Conservation (phyloP, 2,329 filamentous ascomycete genomes). For the Tolypocladium paradoxum region DNA sequence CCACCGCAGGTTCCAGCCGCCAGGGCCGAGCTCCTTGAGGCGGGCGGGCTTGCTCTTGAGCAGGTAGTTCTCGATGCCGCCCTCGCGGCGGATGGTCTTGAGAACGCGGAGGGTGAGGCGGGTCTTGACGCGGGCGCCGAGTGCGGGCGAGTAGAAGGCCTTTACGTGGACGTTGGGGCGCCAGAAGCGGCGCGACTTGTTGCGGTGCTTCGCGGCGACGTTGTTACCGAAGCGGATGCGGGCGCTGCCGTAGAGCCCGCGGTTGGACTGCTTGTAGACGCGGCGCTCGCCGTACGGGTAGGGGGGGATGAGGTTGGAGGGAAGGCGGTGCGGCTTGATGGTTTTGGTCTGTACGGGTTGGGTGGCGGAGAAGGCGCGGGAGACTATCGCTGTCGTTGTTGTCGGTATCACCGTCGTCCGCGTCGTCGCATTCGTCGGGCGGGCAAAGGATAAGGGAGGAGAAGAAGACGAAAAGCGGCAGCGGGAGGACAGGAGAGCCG, state of each 20-base stretch:
- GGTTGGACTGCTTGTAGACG: conserved; percentile 72
- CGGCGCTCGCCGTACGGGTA: conserved; percentile 64
- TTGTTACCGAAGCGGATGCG: conserved; percentile 73
- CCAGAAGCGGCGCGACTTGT: conserved; percentile 66
- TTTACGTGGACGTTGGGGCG: conserved; percentile 63
- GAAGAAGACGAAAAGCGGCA: conserved; percentile 5
- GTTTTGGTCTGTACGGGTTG: conserved; percentile 24
- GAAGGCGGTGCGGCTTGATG: conserved; percentile 32
- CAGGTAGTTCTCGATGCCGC: conserved; percentile 86
- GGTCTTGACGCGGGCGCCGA: conserved; percentile 54
- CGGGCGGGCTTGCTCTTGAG: conserved; percentile 67
- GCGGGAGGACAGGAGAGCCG: conserved; percentile 7
- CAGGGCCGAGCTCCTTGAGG: conserved; percentile 77
- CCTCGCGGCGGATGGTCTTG: conserved; percentile 69
- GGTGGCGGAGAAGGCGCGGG: conserved; percentile 27
- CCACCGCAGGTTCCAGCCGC: conserved; percentile 86
- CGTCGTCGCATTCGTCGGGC: neutral
- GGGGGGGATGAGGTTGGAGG: conserved; percentile 40
- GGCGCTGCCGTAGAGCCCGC: conserved; percentile 58
- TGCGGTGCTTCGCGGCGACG: conserved; percentile 56
- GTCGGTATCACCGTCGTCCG: neutral
- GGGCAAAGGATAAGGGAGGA: neutral
- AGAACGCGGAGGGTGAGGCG: conserved; percentile 60
- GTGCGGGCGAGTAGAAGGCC: conserved; percentile 51
- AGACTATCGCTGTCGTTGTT: neutral